Conservation (phyloP, 257 asterid genomes). For the Solanum appendiculatum region DNA sequence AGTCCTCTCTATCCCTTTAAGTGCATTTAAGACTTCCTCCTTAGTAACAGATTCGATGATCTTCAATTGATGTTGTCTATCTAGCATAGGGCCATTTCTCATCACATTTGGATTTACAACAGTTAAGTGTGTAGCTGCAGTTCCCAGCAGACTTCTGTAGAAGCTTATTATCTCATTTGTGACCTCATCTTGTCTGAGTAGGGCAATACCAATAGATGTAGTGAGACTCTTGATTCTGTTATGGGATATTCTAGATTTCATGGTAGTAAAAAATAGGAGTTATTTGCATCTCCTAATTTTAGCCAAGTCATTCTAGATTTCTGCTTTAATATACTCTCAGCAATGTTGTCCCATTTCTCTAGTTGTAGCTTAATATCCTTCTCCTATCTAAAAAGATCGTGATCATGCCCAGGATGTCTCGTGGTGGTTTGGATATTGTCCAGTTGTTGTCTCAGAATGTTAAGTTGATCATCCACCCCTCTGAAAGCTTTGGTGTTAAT, state of each 20-base stretch:
- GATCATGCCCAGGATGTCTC: too few species aligned
- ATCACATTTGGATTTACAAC: not conserved
- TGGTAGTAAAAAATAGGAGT: not conserved
- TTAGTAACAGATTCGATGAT: not conserved
- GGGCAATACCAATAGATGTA: too few species aligned
- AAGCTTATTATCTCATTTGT: not conserved
- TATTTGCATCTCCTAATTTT: not conserved
- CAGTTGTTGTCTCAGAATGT: too few species aligned
- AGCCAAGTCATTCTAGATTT: not conserved
- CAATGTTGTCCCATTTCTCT: too few species aligned
- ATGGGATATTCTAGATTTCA: not conserved
- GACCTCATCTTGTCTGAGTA: not conserved
- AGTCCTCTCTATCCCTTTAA: not conserved
- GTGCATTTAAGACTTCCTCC: not conserved
- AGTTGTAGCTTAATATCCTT: too few species aligned
- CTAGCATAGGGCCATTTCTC: too few species aligned
- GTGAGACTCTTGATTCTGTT: not conserved
- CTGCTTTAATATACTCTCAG: too few species aligned
- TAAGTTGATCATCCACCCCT: too few species aligned
- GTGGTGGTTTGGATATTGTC: too few species aligned
- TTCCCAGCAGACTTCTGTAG: not conserved
- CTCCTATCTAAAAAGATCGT: too few species aligned
- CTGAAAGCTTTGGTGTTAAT: too few species aligned
- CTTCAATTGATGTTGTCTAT: not conserved
- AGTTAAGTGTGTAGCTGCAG: not conserved